Evolutionary conservation across 345 rosid genomes (phyloP), one percentile per base, ranked within the genome.

Genomic region (Gossypium bickii): DNA sequence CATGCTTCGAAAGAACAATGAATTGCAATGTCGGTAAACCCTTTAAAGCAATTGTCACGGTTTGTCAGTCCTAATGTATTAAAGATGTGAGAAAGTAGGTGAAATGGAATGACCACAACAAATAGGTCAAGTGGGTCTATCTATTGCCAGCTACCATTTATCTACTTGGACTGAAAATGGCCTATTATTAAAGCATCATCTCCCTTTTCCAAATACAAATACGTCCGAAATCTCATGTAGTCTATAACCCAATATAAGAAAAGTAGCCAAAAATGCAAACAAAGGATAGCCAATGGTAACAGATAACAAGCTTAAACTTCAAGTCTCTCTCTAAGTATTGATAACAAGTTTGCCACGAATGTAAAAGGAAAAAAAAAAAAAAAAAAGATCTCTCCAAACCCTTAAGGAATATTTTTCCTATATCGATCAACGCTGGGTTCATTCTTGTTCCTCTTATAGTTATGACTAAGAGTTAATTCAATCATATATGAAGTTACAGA

Each of bases 221-320:
- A 72, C 38, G 45, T 27, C 61, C 7, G 6, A 68, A 68, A 17
- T 24, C 12, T 13, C 20, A 20, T 18, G 12, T 24, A 17, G 25
- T 70, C 47, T n/a, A 20, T 7, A 52, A 27, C 7, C 10, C 73
- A 25, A 41, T 1, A 9, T 22, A n/a, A 68, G 41, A 52, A 70
- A 25, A 56, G 34, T 13, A 12, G 12, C 53, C 38, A 71, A 41
- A 34, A 41, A 3, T 55, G 25, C 60, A 70, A 70, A 29, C 44
- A 27, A 70, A 70, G 11, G 60, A 17, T 13, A 12, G 72, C 51
- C 12, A n/a, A n/a, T 10, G 29, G 38, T 29, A 70, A 52, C 34
- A 55, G 62, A 70, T 53, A 55, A 53, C 62, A 53, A 38, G 49
- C 29, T 70, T 51, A 55, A 45, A 24, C 44, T 70, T 68, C 8